These are phyloP conservation scores for Cadophora gregata DNA, from an alignment of 2,329 filamentous ascomycete species.

Conservation along the genomic window DNA sequence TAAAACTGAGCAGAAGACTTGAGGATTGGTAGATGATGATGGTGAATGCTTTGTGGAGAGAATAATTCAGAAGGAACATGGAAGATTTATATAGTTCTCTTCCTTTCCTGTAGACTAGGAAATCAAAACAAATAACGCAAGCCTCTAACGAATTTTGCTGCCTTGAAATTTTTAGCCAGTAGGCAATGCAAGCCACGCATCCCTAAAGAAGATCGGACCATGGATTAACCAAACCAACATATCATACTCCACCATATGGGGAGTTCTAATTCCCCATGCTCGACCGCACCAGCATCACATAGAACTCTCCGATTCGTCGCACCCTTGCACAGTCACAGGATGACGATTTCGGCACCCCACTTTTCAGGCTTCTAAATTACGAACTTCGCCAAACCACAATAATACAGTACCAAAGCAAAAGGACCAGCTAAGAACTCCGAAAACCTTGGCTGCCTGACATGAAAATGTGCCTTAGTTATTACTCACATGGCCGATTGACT, in stretches of 20 bases:
- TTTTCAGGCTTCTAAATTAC: conserved; percentile 9
- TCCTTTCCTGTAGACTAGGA: not conserved
- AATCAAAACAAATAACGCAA: conserved; percentile 1
- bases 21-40: not conserved
- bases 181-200: conserved; percentile 7
- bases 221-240: conserved; percentile 1
- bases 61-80: not conserved
- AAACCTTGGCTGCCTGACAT: not conserved
- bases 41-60: not conserved
- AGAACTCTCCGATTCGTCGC: conserved; percentile 2
- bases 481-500: not conserved
- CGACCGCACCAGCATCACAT: not conserved
- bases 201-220: not conserved
- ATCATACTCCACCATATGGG: not conserved
- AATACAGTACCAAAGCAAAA: not conserved
- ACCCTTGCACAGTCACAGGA: not conserved
- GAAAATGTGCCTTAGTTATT: not conserved
- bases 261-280: not conserved
- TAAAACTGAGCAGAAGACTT: not conserved
- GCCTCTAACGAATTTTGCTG: not conserved
- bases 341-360: not conserved
- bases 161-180: not conserved
- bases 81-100: not conserved
- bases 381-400: not conserved
- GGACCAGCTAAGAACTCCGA: not conserved